phyloP scores from a whole-genome alignment of 2,329 filamentous ascomycete species.

The Penicillium sumatraense region DNA sequence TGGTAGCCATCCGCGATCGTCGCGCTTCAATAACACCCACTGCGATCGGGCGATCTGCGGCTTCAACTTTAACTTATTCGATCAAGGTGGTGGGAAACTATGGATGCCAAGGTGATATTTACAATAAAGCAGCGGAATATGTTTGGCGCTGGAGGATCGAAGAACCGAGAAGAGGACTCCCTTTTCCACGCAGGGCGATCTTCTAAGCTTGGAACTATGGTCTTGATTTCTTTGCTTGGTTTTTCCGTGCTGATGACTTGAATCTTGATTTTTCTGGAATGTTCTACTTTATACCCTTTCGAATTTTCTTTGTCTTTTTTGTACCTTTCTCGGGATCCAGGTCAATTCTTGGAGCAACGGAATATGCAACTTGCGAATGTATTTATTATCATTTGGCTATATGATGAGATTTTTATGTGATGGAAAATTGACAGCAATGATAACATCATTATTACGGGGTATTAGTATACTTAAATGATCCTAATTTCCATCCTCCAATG shows the following conservation, averaged over 20 bases:
- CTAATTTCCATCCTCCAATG: neutral
- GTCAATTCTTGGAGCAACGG: no score
- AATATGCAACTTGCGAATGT: no score
- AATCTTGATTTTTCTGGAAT: neutral
- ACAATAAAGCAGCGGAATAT: neutral
- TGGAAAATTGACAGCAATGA: no score
- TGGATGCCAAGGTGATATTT: neutral
- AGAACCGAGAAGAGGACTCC: neutral
- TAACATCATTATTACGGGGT: no score
- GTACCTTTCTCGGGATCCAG: no score
- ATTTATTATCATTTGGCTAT: no score
- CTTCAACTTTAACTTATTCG: neutral
- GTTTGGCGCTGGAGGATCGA: neutral
- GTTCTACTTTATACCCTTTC: no score
- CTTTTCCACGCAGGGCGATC: neutral
- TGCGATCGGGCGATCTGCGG: neutral
- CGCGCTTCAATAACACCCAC: neutral
- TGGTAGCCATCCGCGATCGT: neutral
- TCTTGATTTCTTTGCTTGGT: neutral
- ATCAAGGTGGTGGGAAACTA: neutral
- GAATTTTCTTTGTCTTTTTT: no score
- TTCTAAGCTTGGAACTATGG: neutral
- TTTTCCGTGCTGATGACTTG: neutral
- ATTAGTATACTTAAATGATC: neutral
- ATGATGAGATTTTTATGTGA: no score